These are phyloP conservation scores for Suhomyces guaymorum DNA, from an alignment of 1,139 yeast genomes.

Conservation along the genomic window DNA sequence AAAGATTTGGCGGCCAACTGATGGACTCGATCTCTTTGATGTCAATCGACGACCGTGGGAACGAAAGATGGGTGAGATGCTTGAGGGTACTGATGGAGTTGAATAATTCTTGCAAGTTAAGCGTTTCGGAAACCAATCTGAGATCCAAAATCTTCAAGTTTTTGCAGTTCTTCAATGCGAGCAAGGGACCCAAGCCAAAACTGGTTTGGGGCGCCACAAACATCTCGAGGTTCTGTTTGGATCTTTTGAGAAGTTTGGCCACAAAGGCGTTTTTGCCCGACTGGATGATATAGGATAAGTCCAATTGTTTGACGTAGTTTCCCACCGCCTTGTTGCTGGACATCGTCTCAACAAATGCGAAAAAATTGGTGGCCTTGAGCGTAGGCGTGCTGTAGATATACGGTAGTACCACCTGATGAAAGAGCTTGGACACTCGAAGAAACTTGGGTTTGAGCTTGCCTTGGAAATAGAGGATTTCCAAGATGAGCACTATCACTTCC, in stretches of 20 bases:
- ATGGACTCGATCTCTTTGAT: slow-evolving; percentile 56
- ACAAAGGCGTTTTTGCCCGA: slow-evolving; percentile 92
- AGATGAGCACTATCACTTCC: slow-evolving; percentile 59
- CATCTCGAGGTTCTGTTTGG: slow-evolving; percentile 59
- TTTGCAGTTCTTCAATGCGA: slow-evolving; percentile 71
- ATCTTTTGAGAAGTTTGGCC: slow-evolving; percentile 75
- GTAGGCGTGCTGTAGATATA: slow-evolving; percentile 63
- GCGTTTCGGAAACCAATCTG: slow-evolving; percentile 88
- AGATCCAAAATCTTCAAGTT: slow-evolving; percentile 68
- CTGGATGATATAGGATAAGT: slow-evolving; percentile 78
- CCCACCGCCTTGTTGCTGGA: slow-evolving; percentile 45
- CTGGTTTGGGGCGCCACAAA: slow-evolving; percentile 94
- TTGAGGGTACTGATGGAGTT: slow-evolving; percentile 65
- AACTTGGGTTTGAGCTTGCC: slow-evolving; percentile 50
- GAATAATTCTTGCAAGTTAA: slow-evolving; percentile 77
- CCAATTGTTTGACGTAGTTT: slow-evolving; percentile 53
- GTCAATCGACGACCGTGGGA: slow-evolving; percentile 85
- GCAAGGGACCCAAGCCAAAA: slow-evolving; percentile 86
- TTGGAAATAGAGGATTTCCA: slow-evolving; percentile 39
- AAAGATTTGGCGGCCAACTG: slow-evolving; percentile 76
- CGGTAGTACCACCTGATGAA: slow-evolving; percentile 62
- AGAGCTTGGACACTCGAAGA: slow-evolving; percentile 59
- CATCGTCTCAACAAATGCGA: slow-evolving; percentile 70
- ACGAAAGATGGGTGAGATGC: slow-evolving; percentile 70
- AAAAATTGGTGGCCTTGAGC: slow-evolving; percentile 67